Evolutionary conservation across 176 grass and related monocot genomes (phyloP), one percentile per base, ranked within the genome.

Genomic region (Alloteropsis semialata): DNA sequence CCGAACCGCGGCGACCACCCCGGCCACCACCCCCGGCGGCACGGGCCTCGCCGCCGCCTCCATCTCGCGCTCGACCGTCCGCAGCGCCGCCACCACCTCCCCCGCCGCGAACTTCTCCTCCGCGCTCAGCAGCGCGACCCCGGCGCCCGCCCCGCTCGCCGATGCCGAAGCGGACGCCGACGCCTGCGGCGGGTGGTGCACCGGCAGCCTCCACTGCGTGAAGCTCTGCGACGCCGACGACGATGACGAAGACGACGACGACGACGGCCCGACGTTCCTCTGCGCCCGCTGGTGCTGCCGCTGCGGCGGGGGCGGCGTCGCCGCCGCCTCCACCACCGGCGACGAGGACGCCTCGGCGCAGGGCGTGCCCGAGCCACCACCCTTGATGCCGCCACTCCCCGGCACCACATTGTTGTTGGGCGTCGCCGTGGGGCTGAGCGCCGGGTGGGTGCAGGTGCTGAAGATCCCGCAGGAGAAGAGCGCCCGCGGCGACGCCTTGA

Each of bases 391-490:
- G 0, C 69, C 12, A 22, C 51, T 59, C 11, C 46, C 45, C 0
- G 28, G 24, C 5, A 28, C 55, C 11, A 5, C 62, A 44, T 83
- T 81, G 77, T 85, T 81, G 56, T 86, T 85, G 12, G 90, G 85
- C 45, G 85, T 91, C 3, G 89, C 82, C 16, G 81, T 86, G 16
- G 81, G 92, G 78, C 93, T 92, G 50, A 95, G 87, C 79, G 82
- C 93, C 19, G 87, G 80, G 66, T 92, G 93, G 32, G 90, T 92
- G 90, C 93, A 92, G 70, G 90, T 95, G 82, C 90, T 87, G 82
- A 95, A 95, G 78, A 95, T 95, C 56, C 90, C 90, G 71, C 93
- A 95, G 1, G 90, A 92, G 79, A 95, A 95, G 27, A 95, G 84
- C 53, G 93, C 87, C 36, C 93, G 82, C 29, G 93, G 93, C 50